These are phyloP conservation scores for Noccaea bulbosa DNA, from an alignment of 345 rosid genomes.

Conservation along the genomic window DNA sequence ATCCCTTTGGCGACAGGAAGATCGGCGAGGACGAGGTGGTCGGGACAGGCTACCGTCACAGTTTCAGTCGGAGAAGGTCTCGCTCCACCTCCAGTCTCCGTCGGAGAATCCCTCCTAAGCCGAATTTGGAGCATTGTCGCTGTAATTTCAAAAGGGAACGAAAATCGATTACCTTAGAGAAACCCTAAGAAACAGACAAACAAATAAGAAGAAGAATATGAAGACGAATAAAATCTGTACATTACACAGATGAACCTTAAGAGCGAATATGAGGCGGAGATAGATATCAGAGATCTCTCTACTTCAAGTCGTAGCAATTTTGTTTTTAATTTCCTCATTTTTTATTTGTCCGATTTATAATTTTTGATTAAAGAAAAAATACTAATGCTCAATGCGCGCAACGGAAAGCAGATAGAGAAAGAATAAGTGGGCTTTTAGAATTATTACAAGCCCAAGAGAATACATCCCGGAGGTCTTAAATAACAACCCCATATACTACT, in stretches of 20 bases:
- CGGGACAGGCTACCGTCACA: slow-evolving; percentile 95
- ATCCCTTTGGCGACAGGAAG: slow-evolving; percentile 98
- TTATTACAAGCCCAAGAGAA: no score
- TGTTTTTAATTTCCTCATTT: background rate
- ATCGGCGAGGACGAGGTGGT: slow-evolving; percentile 94
- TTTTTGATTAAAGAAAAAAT: no score
- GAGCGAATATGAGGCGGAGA: no score
- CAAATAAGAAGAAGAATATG: background rate
- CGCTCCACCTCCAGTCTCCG: slow-evolving; percentile 55
- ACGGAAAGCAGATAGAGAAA: no score
- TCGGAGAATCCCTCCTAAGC: slow-evolving; percentile 62
- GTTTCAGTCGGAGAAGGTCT: slow-evolving; percentile 69
- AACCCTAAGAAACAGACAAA: slow-evolving; percentile 15
- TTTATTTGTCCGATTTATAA: background rate
- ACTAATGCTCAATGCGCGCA: no score
- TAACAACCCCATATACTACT: no score
- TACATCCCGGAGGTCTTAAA: no score
- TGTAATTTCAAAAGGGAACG: background rate
- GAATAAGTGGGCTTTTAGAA: no score
- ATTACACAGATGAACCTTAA: background rate
- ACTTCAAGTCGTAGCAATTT: background rate
- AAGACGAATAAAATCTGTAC: background rate
- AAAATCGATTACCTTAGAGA: background rate
- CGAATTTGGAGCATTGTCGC: slow-evolving; percentile 84
- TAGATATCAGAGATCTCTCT: slow-evolving; percentile 9